Percentiles rank a stretch among this genome's conserved stretches.
These are phyloP conservation scores for Cladosporium sphaerospermum DNA, from an alignment of 2,329 filamentous ascomycete genomes.

Conservation along the genomic window DNA sequence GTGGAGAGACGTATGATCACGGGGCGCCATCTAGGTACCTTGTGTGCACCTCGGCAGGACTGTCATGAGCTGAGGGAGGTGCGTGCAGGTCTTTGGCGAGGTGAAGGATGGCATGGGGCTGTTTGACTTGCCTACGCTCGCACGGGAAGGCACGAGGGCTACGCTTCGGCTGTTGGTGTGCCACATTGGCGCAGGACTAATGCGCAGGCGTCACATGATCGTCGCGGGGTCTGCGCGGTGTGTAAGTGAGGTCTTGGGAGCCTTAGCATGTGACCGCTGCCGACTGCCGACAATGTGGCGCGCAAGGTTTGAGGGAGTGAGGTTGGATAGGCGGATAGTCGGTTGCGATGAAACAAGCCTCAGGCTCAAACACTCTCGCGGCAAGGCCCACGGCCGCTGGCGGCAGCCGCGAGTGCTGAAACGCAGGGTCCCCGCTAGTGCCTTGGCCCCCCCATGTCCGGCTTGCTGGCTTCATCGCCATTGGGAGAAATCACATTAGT, in stretches of 20 bases:
- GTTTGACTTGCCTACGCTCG: too few species aligned
- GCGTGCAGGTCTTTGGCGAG: background rate
- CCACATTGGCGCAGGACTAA: background rate
- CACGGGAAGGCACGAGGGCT: too few species aligned
- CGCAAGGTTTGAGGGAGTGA: background rate
- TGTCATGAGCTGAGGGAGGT: background rate
- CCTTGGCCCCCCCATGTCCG: background rate
- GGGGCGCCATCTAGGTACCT: too few species aligned
- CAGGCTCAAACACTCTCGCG: too few species aligned
- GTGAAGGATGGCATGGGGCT: background rate
- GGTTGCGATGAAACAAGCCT: constrained; percentile 1
- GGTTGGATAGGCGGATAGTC: background rate
- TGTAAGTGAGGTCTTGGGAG: background rate
- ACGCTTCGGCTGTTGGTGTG: background rate
- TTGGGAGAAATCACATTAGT: constrained; percentile 6
- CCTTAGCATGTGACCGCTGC: background rate
- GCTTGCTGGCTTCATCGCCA: background rate
- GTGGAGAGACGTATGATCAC: too few species aligned
- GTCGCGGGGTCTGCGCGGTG: background rate
- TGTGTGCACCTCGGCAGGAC: too few species aligned
- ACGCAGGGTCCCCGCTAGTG: background rate
- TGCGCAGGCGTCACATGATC: background rate
- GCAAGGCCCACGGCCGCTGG: too few species aligned
- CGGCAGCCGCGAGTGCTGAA: background rate
- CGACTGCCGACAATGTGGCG: background rate